phyloP scores from a whole-genome alignment of 805 yeast genomes.

The Sugiyamaella lignohabitans region DNA sequence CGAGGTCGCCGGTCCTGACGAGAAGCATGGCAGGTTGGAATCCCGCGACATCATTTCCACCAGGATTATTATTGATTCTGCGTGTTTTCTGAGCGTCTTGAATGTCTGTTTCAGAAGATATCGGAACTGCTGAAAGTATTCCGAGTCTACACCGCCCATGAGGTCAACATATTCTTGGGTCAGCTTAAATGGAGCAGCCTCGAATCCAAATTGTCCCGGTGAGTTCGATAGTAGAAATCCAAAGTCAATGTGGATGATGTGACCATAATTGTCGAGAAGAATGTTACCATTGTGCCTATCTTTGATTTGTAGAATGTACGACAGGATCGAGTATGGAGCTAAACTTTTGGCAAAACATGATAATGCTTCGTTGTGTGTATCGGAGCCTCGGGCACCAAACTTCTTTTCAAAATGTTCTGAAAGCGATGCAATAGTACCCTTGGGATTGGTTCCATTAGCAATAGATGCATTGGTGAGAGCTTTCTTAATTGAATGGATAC shows the following conservation, averaged over 20 bases:
- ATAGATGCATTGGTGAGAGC: conserved; percentile 74
- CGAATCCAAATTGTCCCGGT: conserved; percentile 96
- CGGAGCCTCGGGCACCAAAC: conserved; percentile 51
- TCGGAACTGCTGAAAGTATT: conserved; percentile 53
- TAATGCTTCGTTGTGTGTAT: conserved; percentile 62
- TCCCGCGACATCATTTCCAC: conserved; percentile 94
- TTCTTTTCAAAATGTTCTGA: conserved; percentile 71
- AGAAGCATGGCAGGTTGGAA: conserved; percentile 85
- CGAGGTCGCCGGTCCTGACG: conserved; percentile 78
- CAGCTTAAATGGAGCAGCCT: conserved; percentile 93
- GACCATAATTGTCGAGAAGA: conserved; percentile 93
- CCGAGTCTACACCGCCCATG: conserved; percentile 70
- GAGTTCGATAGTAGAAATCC: conserved; percentile 89
- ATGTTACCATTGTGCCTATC: conserved; percentile 98
- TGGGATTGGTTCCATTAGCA: conserved; percentile 59
- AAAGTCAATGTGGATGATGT: conserved; percentile 84
- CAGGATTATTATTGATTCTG: conserved; percentile 69
- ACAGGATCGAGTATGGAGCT: conserved; percentile 90
- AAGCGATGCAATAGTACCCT: conserved; percentile 63
- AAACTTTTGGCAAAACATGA: conserved; percentile 77
- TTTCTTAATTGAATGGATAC: conserved; percentile 91
- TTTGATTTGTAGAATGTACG: conserved; percentile 86
- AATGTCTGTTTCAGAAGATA: conserved; percentile 65
- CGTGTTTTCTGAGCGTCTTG: conserved; percentile 60
- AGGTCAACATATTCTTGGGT: conserved; percentile 85